Conservation (phyloP, 2,329 filamentous ascomycete genomes). For the Dothidotthia symphoricarpi region DNA sequence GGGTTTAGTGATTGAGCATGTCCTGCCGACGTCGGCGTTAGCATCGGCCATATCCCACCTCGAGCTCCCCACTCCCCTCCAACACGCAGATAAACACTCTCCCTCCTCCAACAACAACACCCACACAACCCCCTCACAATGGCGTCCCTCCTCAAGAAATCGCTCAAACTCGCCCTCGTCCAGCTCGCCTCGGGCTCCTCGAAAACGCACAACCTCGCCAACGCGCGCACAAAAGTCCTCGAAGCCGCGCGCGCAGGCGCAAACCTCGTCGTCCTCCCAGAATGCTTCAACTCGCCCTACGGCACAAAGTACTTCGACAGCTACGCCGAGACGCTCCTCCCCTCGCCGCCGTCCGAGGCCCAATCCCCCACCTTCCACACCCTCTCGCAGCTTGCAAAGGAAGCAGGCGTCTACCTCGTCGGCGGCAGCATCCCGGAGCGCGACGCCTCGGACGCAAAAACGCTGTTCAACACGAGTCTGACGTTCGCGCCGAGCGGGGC, state of each 20-base stretch:
- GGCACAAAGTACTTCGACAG: slow-evolving; percentile 85
- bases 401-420: slow-evolving; percentile 76
- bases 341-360: slow-evolving; percentile 67
- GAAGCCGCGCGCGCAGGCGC: slow-evolving; percentile 74
- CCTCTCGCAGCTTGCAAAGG: slow-evolving; percentile 73
- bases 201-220: slow-evolving; percentile 79
- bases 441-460: slow-evolving; percentile 55
- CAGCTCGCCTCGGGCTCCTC: slow-evolving; percentile 61
- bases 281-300: slow-evolving; percentile 99
- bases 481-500: slow-evolving; percentile 74
- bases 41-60: too few relatives aligned
- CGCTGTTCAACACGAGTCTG: slow-evolving; percentile 88
- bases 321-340: slow-evolving; percentile 86
- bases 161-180: slow-evolving; percentile 41
- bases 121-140: slow-evolving; percentile 8
- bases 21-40: too few relatives aligned
- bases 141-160: slow-evolving; percentile 37
- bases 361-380: slow-evolving; percentile 84
- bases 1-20: too few relatives aligned
- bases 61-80: too few relatives aligned
- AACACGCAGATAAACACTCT: too few relatives aligned
- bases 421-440: slow-evolving; percentile 92
- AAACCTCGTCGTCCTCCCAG: slow-evolving; percentile 84
- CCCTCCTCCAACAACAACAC: too few relatives aligned
- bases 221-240: slow-evolving; percentile 78